Evolutionary conservation across 2,329 filamentous ascomycete species (phyloP).

Genomic region (Rachicladosporium sp.): DNA sequence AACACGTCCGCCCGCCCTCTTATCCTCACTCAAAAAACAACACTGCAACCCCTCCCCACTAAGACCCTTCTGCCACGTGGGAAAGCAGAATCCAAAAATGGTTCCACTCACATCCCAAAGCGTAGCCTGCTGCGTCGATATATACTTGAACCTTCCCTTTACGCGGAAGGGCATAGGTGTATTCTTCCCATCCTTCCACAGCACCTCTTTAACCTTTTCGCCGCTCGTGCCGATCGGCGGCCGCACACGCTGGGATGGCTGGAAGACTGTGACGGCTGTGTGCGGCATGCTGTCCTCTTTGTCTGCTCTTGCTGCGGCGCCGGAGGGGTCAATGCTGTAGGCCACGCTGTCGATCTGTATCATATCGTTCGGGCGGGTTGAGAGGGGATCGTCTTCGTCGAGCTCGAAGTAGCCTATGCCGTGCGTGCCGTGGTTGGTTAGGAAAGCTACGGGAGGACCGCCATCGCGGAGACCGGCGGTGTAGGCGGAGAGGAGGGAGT

Average conservation of each 20-base stretch:
- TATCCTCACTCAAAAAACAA: constrained; percentile 24
- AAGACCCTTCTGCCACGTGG: constrained; percentile 28
- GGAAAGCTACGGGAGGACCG: constrained; percentile 23
- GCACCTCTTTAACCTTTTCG: constrained; percentile 16
- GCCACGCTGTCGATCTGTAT: constrained; percentile 26
- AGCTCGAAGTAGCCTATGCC: constrained; percentile 27
- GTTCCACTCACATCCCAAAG: constrained; percentile 24
- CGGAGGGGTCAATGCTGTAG: constrained; percentile 22
- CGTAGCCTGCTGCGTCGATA: constrained; percentile 21
- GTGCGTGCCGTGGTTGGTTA: constrained; percentile 31
- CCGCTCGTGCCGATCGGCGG: constrained; percentile 14
- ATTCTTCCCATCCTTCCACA: constrained; percentile 21
- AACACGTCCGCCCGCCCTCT: constrained; percentile 25
- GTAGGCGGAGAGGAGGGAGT: constrained; percentile 27
- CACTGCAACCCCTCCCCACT: constrained; percentile 28
- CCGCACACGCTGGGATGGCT: constrained; percentile 23
- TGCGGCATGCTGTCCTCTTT: constrained; percentile 25
- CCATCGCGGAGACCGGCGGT: constrained; percentile 25
- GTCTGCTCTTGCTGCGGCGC: constrained; percentile 21
- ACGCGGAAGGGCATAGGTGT: constrained; percentile 29
- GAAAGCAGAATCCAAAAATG: constrained; percentile 29
- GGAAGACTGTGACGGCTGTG: constrained; percentile 30
- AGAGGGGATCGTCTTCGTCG: constrained; percentile 8
- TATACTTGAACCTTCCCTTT: constrained; percentile 23
- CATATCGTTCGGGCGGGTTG: constrained; percentile 13